Conservation (phyloP, 768 basidiomycete genomes). For the Coprinopsis sp. region DNA sequence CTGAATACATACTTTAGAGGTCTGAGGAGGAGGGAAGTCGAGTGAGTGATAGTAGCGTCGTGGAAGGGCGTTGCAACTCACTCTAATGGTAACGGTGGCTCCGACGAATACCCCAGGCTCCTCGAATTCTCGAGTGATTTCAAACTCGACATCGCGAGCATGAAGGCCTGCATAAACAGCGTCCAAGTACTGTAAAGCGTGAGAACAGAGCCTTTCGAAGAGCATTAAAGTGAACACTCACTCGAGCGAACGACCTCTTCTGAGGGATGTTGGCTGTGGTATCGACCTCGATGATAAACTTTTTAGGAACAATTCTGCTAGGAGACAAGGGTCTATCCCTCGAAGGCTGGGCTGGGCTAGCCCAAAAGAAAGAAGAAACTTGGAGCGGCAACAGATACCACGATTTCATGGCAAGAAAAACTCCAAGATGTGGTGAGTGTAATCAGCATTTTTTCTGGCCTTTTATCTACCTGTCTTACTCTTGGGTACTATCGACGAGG, state of each 20-base stretch:
- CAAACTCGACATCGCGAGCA: slow-evolving; percentile 40
- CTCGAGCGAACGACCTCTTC: slow-evolving; percentile 28
- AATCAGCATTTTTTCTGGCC: no score
- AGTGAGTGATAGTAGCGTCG: no score
- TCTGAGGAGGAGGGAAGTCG: background rate
- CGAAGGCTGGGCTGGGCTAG: slow-evolving; percentile 23
- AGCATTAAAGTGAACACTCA: slow-evolving; percentile 14
- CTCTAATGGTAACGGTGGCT: slow-evolving; percentile 46
- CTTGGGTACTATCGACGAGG: no score
- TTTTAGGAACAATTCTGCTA: slow-evolving; percentile 36
- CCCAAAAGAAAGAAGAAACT: slow-evolving; percentile 22
- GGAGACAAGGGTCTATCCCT: no score
- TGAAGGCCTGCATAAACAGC: slow-evolving; percentile 43
- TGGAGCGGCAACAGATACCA: no score
- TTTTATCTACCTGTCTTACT: no score
- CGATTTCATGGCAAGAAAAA: no score
- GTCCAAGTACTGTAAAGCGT: slow-evolving; percentile 45
- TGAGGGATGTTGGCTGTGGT: slow-evolving; percentile 29
- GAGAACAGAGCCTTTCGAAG: no score
- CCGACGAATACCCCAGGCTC: slow-evolving; percentile 53
- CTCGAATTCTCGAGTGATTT: slow-evolving; percentile 50
- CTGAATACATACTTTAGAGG: slow-evolving; percentile 24
- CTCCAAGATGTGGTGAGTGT: no score
- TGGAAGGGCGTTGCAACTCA: slow-evolving; percentile 21
- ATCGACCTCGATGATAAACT: slow-evolving; percentile 57